Percentiles rank a stretch among this genome's conserved stretches.
phyloP scores from a whole-genome alignment of 768 basidiomycete species.

The Dacryopinax spathularia region DNA sequence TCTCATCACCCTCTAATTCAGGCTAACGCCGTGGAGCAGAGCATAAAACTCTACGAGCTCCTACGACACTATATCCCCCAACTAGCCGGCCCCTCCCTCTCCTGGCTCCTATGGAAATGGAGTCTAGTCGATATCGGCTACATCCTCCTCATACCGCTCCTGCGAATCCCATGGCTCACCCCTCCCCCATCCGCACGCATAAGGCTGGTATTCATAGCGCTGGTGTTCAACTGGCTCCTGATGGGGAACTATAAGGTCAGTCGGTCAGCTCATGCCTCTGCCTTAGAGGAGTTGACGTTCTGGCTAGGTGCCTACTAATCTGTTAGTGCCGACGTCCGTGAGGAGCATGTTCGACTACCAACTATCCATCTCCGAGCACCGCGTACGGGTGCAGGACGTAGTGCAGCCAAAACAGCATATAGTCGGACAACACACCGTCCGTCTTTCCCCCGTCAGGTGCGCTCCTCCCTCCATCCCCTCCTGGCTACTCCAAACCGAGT shows the following conservation, averaged over 20 bases:
- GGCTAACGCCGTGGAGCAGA: conserved; percentile 31
- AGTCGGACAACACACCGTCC: conserved; percentile 73
- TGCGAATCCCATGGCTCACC: conserved; percentile 27
- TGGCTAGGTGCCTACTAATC: conserved; percentile 9
- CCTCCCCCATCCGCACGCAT: conserved; percentile 18
- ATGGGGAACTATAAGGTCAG: conserved; percentile 19
- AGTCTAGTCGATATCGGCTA: conserved; percentile 18
- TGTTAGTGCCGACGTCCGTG: conserved; percentile 4
- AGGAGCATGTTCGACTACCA: conserved; percentile 13
- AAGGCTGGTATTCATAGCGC: conserved; percentile 14
- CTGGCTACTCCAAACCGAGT: background rate
- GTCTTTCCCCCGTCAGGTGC: conserved; percentile 71
- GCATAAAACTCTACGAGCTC: conserved; percentile 49
- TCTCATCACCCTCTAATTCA: conserved; percentile 4
- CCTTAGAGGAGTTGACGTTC: background rate
- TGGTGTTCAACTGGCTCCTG: conserved; percentile 20
- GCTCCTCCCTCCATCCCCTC: background rate
- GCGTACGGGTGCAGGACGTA: conserved; percentile 22
- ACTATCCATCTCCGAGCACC: conserved; percentile 16
- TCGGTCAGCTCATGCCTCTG: background rate
- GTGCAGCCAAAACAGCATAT: conserved; percentile 22
- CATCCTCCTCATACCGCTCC: conserved; percentile 19
- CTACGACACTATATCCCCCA: conserved; percentile 38
- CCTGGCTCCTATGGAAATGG: conserved; percentile 35
- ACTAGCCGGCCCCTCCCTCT: conserved; percentile 33